These are phyloP conservation scores for Carnegiea gigantea DNA, from an alignment of 179 eudicot genomes.

Conservation along the genomic window DNA sequence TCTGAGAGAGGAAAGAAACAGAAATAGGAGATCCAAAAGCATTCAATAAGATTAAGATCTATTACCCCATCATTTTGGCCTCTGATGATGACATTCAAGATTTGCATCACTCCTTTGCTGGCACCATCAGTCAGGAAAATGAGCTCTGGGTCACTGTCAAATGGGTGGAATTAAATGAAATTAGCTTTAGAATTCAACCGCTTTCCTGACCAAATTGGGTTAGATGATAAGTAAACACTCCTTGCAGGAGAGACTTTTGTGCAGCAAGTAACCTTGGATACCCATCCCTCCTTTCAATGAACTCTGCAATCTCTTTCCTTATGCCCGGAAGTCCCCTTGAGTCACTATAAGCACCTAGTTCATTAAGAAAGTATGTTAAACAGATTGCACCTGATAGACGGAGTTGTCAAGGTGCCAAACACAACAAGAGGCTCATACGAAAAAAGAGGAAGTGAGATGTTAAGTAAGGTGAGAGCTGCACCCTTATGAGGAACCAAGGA, in stretches of 20 bases:
- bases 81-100: constrained; percentile 68
- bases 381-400: neutral
- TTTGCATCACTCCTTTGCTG: constrained; percentile 99
- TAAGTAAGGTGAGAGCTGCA: neutral
- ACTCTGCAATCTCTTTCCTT: constrained; percentile 90
- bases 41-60: constrained; percentile 9
- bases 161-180: neutral
- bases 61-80: constrained; percentile 78
- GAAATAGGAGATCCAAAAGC: neutral
- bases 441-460: neutral
- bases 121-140: constrained; percentile 98
- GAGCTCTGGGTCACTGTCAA: constrained; percentile 87
- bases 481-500: neutral
- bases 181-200: constrained; percentile 7
- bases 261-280: constrained; percentile 76
- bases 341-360: constrained; percentile 95
- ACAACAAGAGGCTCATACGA: neutral
- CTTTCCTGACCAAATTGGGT: neutral
- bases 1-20: neutral
- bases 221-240: neutral
- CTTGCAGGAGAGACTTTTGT: constrained; percentile 5
- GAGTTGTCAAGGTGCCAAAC: neutral
- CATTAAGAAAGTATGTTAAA: constrained; percentile 7
- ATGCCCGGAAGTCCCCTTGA: constrained; percentile 94
- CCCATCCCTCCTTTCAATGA: constrained; percentile 92